Percentiles rank a stretch among this genome's conserved stretches.
Conservation (phyloP, 805 yeast genomes). For the Candida easanensis region DNA sequence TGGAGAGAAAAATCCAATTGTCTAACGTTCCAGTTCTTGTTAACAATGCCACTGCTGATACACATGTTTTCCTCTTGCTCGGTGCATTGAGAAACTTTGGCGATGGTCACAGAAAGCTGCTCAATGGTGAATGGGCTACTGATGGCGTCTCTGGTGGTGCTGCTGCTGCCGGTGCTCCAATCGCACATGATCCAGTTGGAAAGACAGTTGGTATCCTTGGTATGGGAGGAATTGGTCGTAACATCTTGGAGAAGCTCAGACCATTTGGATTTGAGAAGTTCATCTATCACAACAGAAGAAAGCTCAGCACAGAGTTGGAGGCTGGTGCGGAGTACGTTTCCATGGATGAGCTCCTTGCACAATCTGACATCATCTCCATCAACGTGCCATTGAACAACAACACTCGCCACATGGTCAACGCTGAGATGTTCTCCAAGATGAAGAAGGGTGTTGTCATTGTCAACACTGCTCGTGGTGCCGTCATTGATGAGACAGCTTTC, state of each 20-base stretch:
- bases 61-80: constrained; percentile 60
- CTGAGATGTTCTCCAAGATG: constrained; percentile 59
- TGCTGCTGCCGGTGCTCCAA: constrained; percentile 52
- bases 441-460: constrained; percentile 73
- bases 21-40: constrained; percentile 66
- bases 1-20: constrained; percentile 54
- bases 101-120: constrained; percentile 49
- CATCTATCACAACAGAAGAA: constrained; percentile 67
- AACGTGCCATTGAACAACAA: constrained; percentile 73
- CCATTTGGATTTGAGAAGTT: constrained; percentile 77
- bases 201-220: constrained; percentile 80
- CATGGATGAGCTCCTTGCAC: constrained; percentile 61
- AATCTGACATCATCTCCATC: constrained; percentile 69
- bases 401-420: constrained; percentile 69
- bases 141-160: constrained; percentile 29
- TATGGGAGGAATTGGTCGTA: constrained; percentile 88
- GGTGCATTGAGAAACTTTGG: constrained; percentile 70
- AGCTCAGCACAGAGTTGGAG: constrained; percentile 58
- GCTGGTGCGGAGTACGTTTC: constrained; percentile 67
- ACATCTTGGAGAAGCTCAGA: constrained; percentile 63
- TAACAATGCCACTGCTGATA: constrained; percentile 69
- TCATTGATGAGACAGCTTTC: constrained; percentile 64
- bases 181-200: constrained; percentile 76
- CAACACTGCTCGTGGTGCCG: constrained; percentile 88
- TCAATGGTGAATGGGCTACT: constrained; percentile 61